These are phyloP conservation scores for Parachaetomium inaequale DNA, from an alignment of 495 filamentous ascomycete species.

Conservation along the genomic window DNA sequence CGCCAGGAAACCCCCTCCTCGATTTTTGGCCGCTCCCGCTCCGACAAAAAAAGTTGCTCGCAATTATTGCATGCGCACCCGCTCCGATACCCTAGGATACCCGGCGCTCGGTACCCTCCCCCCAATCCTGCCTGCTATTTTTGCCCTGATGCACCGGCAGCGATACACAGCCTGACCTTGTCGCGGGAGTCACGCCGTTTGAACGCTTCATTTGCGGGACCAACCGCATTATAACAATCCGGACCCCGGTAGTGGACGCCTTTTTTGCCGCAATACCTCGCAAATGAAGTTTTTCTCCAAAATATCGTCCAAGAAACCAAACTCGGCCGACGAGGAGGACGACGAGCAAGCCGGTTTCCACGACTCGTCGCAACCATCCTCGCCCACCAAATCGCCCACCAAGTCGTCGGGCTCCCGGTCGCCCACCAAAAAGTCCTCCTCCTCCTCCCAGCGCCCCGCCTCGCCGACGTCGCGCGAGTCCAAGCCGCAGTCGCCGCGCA, in stretches of 20 bases:
- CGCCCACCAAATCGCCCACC: conserved; percentile 27
- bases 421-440: conserved; percentile 31
- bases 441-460: conserved; percentile 22
- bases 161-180: conserved; percentile 35
- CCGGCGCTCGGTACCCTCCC: conserved; percentile 24
- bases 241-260: conserved; percentile 19
- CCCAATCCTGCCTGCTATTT: conserved; percentile 19
- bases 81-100: conserved; percentile 17
- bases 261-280: conserved; percentile 20
- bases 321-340: conserved; percentile 44
- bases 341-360: conserved; percentile 40
- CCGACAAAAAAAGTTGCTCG: conserved; percentile 8
- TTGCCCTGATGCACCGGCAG: conserved; percentile 30
- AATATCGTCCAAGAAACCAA: conserved; percentile 51
- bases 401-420: conserved; percentile 32
- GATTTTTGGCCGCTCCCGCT: conserved; percentile 6
- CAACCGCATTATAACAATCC: conserved; percentile 30
- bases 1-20: conserved; percentile 10
- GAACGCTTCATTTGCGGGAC: conserved; percentile 20
- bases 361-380: conserved; percentile 27
- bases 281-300: conserved; percentile 56
- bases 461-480: conserved; percentile 29
- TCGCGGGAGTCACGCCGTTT: conserved; percentile 28
- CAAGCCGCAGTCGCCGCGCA: conserved; percentile 35
- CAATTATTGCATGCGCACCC: conserved; percentile 21